A percentile compares a stretch with the other conserved stretches of the same genome.
phyloP scores from a whole-genome alignment of 352 stramenopile species.

The Pythium folliculosum region DNA sequence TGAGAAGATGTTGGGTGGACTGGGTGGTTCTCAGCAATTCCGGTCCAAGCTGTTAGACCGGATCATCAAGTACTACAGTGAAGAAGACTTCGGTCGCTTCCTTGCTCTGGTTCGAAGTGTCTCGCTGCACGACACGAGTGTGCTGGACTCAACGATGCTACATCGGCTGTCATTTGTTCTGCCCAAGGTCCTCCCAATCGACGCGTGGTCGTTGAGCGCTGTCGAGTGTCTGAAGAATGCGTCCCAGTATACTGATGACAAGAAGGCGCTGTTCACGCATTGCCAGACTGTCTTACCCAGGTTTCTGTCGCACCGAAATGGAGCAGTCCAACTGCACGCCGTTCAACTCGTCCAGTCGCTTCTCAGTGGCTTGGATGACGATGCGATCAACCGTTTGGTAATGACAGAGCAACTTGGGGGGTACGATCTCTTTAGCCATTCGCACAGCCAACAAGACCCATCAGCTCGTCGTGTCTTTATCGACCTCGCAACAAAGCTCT shows the following conservation, averaged over 20 bases:
- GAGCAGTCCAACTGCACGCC: conserved; percentile 44
- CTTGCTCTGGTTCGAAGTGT: conserved; percentile 62
- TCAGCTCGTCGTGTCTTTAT: conserved; percentile 46
- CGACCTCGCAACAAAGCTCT: conserved; percentile 40
- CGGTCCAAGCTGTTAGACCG: conserved; percentile 41
- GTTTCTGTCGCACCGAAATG: conserved; percentile 57
- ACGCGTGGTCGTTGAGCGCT: conserved; percentile 58
- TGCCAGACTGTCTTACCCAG: conserved; percentile 46
- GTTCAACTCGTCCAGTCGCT: conserved; percentile 48
- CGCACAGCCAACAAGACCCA: conserved; percentile 38
- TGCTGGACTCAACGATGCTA: conserved; percentile 74
- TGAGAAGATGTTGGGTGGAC: not conserved
- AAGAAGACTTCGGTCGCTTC: conserved; percentile 72
- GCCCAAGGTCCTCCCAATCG: conserved; percentile 53
- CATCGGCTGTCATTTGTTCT: conserved; percentile 70
- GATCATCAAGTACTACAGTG: conserved; percentile 52
- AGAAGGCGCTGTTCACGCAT: conserved; percentile 50
- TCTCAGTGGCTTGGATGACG: conserved; percentile 33
- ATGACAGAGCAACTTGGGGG: conserved; percentile 32
- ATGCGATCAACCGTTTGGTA: conserved; percentile 35
- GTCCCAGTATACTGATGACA: conserved; percentile 39
- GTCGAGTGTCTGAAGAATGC: conserved; percentile 49
- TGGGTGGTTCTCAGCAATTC: conserved; percentile 27
- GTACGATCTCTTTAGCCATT: conserved; percentile 42
- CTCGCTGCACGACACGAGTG: conserved; percentile 50